Evolutionary conservation across 441 rosid species (phyloP).

Genomic region (Adansonia grandidieri): DNA sequence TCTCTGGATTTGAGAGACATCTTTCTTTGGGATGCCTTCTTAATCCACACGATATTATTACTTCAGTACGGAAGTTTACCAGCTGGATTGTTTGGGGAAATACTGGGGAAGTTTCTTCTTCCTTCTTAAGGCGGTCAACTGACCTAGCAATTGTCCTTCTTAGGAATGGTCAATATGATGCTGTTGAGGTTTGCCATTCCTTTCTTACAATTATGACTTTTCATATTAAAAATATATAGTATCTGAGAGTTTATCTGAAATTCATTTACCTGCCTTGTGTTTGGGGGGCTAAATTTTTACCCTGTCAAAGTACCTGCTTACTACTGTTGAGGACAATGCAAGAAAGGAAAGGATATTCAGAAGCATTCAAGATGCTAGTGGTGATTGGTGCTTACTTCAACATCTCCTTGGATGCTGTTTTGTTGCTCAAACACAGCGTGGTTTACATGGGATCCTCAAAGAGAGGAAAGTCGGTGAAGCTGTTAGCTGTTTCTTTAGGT

Average conservation of each 20-base stretch:
- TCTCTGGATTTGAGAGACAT: conserved; percentile 41
- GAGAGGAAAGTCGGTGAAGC: conserved; percentile 86
- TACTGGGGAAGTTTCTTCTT: conserved; percentile 66
- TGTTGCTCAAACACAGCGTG: conserved; percentile 79
- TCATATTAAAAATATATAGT: not conserved
- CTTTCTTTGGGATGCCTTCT: conserved; percentile 53
- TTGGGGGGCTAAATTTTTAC: conserved; percentile 17
- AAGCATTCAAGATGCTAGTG: conserved; percentile 71
- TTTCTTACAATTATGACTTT: conserved; percentile 11
- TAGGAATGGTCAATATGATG: conserved; percentile 82
- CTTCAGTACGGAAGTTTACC: conserved; percentile 61
- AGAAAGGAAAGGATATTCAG: conserved; percentile 71
- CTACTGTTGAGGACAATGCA: conserved; percentile 72
- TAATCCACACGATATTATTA: conserved; percentile 57
- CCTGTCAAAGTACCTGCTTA: conserved; percentile 61
- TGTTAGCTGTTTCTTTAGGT: conserved; percentile 93
- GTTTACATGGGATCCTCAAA: conserved; percentile 57
- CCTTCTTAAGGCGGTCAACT: conserved; percentile 70
- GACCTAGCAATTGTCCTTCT: conserved; percentile 78
- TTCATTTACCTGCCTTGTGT: conserved; percentile 21
- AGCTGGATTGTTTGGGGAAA: conserved; percentile 91
- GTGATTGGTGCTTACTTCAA: conserved; percentile 90
- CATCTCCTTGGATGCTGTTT: conserved; percentile 95
- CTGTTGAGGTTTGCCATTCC: conserved; percentile 70
- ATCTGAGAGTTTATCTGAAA: conserved; percentile 32